These are phyloP conservation scores for Trichosporon sp. DNA, from an alignment of 1,284 basidiomycete genomes.

Conservation along the genomic window DNA sequence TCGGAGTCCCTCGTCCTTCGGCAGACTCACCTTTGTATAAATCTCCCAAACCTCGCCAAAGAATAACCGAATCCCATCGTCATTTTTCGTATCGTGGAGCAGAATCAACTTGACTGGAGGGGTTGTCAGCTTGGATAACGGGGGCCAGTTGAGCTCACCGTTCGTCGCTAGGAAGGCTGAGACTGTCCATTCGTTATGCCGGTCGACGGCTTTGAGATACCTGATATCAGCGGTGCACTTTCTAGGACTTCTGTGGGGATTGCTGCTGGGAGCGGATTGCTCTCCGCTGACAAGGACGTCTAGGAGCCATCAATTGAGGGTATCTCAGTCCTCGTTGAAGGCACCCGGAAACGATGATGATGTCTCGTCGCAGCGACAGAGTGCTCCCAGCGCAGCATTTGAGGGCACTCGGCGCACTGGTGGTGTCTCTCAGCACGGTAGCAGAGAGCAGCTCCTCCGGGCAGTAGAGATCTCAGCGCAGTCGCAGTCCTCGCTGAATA, in stretches of 20 bases:
- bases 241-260: background rate
- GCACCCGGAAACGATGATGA: too few species aligned
- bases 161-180: slow-evolving; percentile 89
- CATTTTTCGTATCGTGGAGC: slow-evolving; percentile 88
- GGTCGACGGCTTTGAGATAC: slow-evolving; percentile 87
- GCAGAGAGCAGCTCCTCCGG: too few species aligned
- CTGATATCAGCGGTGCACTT: slow-evolving; percentile 53
- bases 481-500: too few species aligned
- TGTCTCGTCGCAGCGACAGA: too few species aligned
- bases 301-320: too few species aligned
- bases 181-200: slow-evolving; percentile 94
- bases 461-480: too few species aligned
- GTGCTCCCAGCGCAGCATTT: too few species aligned
- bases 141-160: slow-evolving; percentile 56
- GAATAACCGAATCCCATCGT: slow-evolving; percentile 86
- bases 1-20: background rate
- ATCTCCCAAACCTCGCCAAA: slow-evolving; percentile 91
- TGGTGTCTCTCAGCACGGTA: too few species aligned
- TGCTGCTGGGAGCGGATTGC: background rate
- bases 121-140: background rate
- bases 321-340: too few species aligned
- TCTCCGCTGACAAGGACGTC: too few species aligned
- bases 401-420: too few species aligned
- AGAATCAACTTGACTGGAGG: slow-evolving; percentile 74
- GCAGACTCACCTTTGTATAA: slow-evolving; percentile 73